These are phyloP conservation scores for Botrytis elliptica DNA, from an alignment of 2,329 filamentous ascomycete genomes.

Conservation along the genomic window DNA sequence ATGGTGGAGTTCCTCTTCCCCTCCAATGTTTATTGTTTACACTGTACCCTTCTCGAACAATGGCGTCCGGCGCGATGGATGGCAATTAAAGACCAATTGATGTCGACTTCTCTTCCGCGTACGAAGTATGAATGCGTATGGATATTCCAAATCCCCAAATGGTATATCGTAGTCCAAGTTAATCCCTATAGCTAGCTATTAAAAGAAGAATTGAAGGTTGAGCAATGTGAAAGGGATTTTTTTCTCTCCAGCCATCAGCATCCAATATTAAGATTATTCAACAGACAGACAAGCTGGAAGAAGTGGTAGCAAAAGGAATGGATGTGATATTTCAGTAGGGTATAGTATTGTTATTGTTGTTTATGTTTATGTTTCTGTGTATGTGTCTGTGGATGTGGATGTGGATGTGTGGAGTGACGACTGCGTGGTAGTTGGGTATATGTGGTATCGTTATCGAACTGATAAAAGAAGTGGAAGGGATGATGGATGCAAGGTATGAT, in stretches of 20 bases:
- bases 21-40: conserved; percentile 5
- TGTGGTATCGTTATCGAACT: conserved; percentile 7
- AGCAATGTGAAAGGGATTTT: not conserved
- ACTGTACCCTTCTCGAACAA: not conserved
- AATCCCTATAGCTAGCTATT: not conserved
- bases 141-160: not conserved
- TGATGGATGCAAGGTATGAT: not conserved
- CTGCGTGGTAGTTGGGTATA: not conserved
- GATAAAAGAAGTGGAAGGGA: conserved; percentile 7
- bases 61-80: conserved; percentile 7
- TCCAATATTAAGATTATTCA: conserved; percentile 12
- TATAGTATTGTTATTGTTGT: not conserved
- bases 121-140: not conserved
- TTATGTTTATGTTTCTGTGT: not conserved
- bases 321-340: not conserved
- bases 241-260: not conserved
- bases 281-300: not conserved
- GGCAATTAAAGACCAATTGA: too few relatives aligned
- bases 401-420: not conserved
- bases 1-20: not conserved
- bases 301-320: not conserved
- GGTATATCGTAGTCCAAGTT: not conserved
- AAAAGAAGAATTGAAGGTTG: conserved; percentile 1
- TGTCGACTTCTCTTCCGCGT: not conserved
- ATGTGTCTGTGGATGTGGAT: not conserved